Evolutionary conservation across 306 rosid species (phyloP), one percentile per base, ranked within the genome.

Genomic region (Cicer judaicum): DNA sequence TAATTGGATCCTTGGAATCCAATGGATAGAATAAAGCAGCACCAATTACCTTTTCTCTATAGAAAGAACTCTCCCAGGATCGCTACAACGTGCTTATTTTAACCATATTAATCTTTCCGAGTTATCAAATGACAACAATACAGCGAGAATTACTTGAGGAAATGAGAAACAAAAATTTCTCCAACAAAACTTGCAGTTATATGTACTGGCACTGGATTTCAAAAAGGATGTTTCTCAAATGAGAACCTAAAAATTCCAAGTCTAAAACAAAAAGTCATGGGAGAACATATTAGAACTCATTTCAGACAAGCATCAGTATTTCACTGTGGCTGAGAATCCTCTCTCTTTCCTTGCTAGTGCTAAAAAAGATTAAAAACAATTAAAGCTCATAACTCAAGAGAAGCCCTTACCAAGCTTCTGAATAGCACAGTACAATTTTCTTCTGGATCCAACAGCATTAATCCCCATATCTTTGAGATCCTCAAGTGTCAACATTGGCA

Each of bases 391-490:
- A 68, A 16, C 46, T 83, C 77, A 93, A 34, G 98, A 89, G 82
- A 93, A 93, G 2, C 97, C 96, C 78, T 91, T 89, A 14, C 97
- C 96, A 11, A 93, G 92, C 87, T 89, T 93, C 93, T 93, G 97
- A 78, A 93, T 89, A 54, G 98, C 93, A 44, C 70, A 88, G 80
- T 84, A 91, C 92, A 93, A 87, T 85, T 93, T 93, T 48, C 98
- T 91, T 70, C 97, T 86, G 0, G 97, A 88, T 13, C 97, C 97
- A 63, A 91, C 98, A 15, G 97, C 98, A 77, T 60, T 85, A 56
- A 93, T 89, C 40, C 98, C 98, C 98, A 93, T 93, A 64, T 91
- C 97, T 81, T 93, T 91, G 68, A 93, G 97, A 86, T 93, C 98
- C 78, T 82, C 85, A 2, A 78, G 48, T 7, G 85, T 82, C 72